A percentile compares a stretch with the other conserved stretches of the same genome.
phyloP scores from a whole-genome alignment of 768 basidiomycete genomes.

The Lentinula aciculospora region DNA sequence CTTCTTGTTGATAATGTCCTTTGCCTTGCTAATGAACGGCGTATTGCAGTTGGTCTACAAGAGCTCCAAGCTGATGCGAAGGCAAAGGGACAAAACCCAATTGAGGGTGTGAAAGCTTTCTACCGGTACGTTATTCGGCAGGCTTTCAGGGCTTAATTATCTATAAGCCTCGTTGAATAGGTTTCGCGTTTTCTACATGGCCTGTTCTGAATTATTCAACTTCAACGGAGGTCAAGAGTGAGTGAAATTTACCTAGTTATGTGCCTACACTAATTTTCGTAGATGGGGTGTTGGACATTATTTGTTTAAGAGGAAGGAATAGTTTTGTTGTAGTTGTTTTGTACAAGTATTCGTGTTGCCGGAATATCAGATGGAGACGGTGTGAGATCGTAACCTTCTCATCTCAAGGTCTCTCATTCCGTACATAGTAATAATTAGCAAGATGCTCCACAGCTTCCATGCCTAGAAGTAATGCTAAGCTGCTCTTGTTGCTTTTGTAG shows the following conservation, averaged over 20 bases:
- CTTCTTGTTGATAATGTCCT: background rate
- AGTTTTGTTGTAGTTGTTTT: background rate
- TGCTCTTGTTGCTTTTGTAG: no score
- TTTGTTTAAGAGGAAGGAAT: constrained; percentile 31
- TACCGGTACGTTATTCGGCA: constrained; percentile 31
- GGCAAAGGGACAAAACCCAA: constrained; percentile 35
- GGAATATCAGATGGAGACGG: no score
- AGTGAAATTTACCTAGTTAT: constrained; percentile 23
- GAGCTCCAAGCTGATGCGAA: constrained; percentile 44
- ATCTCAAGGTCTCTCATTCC: no score
- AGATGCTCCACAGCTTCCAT: no score
- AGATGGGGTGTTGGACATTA: constrained; percentile 59
- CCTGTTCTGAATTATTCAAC: constrained; percentile 64
- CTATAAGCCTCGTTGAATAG: constrained; percentile 19
- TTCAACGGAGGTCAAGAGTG: constrained; percentile 58
- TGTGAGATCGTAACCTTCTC: no score
- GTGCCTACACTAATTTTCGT: background rate
- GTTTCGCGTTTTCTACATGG: constrained; percentile 69
- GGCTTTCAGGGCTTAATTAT: background rate
- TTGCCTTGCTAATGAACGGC: background rate
- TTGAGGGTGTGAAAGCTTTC: constrained; percentile 56
- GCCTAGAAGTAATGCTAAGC: no score
- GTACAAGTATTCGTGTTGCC: no score
- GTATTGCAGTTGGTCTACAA: constrained; percentile 32
- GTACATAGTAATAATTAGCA: no score